These are phyloP conservation scores for Mycena sanguinolenta DNA, from an alignment of 768 basidiomycete species.

Conservation along the genomic window DNA sequence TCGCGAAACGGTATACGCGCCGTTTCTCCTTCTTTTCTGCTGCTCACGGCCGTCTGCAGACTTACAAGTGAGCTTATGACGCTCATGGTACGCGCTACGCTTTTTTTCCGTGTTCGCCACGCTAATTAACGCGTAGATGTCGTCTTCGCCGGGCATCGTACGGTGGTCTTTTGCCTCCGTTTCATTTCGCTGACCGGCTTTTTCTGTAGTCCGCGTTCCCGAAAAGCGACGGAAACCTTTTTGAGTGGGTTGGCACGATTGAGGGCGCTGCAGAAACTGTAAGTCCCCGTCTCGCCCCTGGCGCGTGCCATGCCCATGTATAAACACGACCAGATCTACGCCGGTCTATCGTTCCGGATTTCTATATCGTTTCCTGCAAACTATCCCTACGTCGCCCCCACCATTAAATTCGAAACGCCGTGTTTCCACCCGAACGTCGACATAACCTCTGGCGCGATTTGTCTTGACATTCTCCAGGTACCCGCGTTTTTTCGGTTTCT, in stretches of 20 bases:
- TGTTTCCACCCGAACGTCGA: constrained; percentile 96
- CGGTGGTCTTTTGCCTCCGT: constrained; percentile 43
- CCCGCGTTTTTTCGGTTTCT: constrained; percentile 27
- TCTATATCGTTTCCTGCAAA: constrained; percentile 88
- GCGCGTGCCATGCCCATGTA: constrained; percentile 21
- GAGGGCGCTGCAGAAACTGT: constrained; percentile 86
- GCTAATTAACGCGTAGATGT: constrained; percentile 68
- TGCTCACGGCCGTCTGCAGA: constrained; percentile 50
- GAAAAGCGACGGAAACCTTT: constrained; percentile 86
- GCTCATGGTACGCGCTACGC: constrained; percentile 73
- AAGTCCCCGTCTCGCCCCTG: constrained; percentile 43
- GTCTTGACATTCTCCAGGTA: constrained; percentile 90
- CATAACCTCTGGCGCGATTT: constrained; percentile 80
- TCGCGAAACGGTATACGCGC: constrained; percentile 79
- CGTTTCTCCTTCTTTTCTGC: constrained; percentile 20
- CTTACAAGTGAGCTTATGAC: constrained; percentile 90
- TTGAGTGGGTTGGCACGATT: constrained; percentile 92
- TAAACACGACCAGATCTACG: constrained; percentile 70
- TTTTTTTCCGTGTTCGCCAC: not conserved
- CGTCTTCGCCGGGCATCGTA: constrained; percentile 89
- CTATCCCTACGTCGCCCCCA: constrained; percentile 89
- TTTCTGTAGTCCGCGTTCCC: constrained; percentile 87
- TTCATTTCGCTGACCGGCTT: constrained; percentile 9
- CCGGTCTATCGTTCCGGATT: constrained; percentile 85
- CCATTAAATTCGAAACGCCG: constrained; percentile 89